Percentiles rank a stretch among this genome's conserved stretches.
Conservation (phyloP, 805 yeast species). For the Metschnikowia matae region DNA sequence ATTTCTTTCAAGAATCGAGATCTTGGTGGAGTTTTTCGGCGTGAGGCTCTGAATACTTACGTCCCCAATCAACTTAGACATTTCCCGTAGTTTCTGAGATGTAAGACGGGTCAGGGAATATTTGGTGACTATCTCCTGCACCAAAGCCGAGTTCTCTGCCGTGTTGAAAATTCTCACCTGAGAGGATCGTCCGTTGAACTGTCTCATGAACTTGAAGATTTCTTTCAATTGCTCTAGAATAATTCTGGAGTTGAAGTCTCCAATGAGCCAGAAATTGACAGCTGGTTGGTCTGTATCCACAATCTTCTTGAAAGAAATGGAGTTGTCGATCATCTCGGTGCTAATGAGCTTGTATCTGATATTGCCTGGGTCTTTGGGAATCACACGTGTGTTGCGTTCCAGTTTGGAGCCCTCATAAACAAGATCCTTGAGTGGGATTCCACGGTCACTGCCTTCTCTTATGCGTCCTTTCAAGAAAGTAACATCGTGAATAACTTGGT, state of each 20-base stretch:
- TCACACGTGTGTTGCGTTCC: constrained; percentile 42
- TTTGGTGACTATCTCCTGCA: constrained; percentile 1
- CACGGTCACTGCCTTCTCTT: constrained; percentile 20
- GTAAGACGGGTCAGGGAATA: constrained; percentile 20
- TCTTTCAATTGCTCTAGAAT: constrained; percentile 44
- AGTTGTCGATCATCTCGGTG: constrained; percentile 22
- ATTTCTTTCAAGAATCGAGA: constrained; percentile 24
- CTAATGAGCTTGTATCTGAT: constrained; percentile 30
- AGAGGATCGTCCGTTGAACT: constrained; percentile 24
- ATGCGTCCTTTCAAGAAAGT: constrained; percentile 26
- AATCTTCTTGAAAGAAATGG: constrained; percentile 19
- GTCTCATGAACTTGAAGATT: constrained; percentile 24
- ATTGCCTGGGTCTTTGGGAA: constrained; percentile 32
- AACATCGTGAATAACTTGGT: constrained; percentile 54
- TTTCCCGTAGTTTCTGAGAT: constrained; percentile 48
- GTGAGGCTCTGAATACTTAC: constrained; percentile 8
- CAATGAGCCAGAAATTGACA: constrained; percentile 52
- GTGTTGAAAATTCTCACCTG: constrained; percentile 37
- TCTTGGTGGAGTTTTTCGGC: constrained; percentile 1
- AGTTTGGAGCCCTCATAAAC: constrained; percentile 41
- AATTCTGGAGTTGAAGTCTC: constrained; percentile 43
- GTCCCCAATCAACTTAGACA: constrained; percentile 23
- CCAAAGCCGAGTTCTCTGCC: constrained; percentile 4
- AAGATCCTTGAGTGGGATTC: constrained; percentile 31
- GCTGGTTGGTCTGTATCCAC: constrained; percentile 36